These are phyloP conservation scores for Cladobotryum protrusum DNA, from an alignment of 2,329 filamentous ascomycete species.

Conservation along the genomic window DNA sequence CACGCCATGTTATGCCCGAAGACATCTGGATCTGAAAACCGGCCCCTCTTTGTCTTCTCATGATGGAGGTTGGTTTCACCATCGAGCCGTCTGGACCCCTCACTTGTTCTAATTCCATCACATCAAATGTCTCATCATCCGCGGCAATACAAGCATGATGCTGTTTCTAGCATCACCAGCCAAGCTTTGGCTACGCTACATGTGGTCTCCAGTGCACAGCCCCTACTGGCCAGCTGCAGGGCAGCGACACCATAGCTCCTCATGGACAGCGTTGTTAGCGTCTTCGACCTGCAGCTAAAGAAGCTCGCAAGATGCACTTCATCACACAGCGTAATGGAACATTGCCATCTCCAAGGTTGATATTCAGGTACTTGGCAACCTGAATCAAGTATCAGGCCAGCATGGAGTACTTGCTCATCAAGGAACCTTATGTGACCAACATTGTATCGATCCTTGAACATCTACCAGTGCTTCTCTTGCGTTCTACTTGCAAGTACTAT, in stretches of 20 bases:
- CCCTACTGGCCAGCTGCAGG: neutral
- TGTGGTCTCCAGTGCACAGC: neutral
- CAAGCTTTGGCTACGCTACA: neutral
- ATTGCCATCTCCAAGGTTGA: neutral
- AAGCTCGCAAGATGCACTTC: conserved; percentile 2
- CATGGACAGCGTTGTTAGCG: conserved; percentile 4
- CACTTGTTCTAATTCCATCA: neutral
- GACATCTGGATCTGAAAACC: neutral
- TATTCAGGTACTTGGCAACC: neutral
- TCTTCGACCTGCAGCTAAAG: conserved; percentile 6
- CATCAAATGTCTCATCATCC: neutral
- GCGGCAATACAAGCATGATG: conserved; percentile 3
- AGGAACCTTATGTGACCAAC: too few species aligned
- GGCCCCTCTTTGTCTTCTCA: conserved; percentile 6
- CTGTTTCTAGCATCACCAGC: neutral
- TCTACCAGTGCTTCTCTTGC: too few species aligned
- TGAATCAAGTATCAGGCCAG: neutral
- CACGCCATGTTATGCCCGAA: conserved; percentile 3
- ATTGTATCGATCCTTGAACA: too few species aligned
- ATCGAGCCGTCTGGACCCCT: neutral
- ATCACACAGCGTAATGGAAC: neutral
- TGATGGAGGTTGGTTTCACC: neutral
- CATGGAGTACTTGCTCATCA: too few species aligned
- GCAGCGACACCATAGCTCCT: neutral
- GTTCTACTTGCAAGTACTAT: too few species aligned